Base-by-base conservation (phyloP, 2,329 filamentous ascomycete genomes). In the Cladosporium sp. region DNA sequence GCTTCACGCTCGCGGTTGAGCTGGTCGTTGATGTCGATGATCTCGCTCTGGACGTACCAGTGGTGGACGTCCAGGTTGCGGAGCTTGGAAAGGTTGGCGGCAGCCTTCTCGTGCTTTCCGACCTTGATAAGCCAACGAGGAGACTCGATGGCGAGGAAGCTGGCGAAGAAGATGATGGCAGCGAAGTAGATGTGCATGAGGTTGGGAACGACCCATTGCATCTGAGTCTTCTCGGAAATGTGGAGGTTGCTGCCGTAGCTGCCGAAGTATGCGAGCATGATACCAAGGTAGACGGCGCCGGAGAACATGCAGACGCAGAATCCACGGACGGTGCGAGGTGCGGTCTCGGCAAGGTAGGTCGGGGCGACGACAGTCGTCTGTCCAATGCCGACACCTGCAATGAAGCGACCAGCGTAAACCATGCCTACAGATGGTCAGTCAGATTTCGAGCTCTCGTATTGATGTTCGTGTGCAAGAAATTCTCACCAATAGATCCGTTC, bases 101-200 rank as follows among this genome's bases (percentile, higher is more conserved):
- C 19, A 9, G 61, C 57, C 43, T 64, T 49, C 43, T 65, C 65
- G 19, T 63, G 56, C 54, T 64, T 61, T 38, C 63, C 64, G 22
- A 63, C 60, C 54, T 67, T 68, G 54, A 65, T 43, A 4, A 69
- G 59, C 64, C 65, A 69, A 35, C 66, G 58, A 3, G 66, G 66
- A 16, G 57, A 61, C 45, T 68, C 66, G 53, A 63, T 57, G 4
- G 62, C 61, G 52, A 66, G 58, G 54, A 67, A 84, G 9, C 82
- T 86, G 11, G 90, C 75, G 52, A 81, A 61, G 63, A 87, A 79
- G 64, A 90, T 89, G 55, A 91, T 70, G 4, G 80, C 80, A 2
- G 86, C 83, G 63, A 91, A 89, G 63, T 89, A 89, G 67, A 92
- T 75, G 65, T 92, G 87, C 53, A 91, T 74, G 59, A 82, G 83